These are phyloP conservation scores for Barbatosphaeria neglecta DNA, from an alignment of 495 filamentous ascomycete genomes.

Conservation along the genomic window DNA sequence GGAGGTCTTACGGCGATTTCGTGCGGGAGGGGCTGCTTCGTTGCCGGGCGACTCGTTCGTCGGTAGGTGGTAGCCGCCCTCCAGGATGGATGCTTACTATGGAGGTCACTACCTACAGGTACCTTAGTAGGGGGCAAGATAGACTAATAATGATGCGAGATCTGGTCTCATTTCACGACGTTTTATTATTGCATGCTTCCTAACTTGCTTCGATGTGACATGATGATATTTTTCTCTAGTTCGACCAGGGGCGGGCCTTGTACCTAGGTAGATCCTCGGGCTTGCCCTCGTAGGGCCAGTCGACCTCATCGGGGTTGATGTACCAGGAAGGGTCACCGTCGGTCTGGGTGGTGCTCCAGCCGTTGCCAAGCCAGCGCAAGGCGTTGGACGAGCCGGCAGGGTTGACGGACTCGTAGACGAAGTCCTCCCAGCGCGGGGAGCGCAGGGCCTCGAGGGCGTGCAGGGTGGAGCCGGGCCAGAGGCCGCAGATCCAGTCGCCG, in stretches of 20 bases:
- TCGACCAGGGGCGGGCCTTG: constrained; percentile 34
- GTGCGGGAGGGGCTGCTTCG: too few species aligned
- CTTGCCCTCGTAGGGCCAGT: constrained; percentile 22
- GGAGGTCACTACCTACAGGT: too few species aligned
- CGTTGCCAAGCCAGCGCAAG: constrained; percentile 39
- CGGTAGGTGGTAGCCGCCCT: too few species aligned
- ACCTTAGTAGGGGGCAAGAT: too few species aligned
- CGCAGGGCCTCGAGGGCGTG: constrained; percentile 32
- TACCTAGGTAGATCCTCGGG: constrained; percentile 33
- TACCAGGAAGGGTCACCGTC: constrained; percentile 38
- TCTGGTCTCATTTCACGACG: too few species aligned
- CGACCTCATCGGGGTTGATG: constrained; percentile 31
- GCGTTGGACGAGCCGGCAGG: constrained; percentile 13
- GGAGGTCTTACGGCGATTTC: too few species aligned
- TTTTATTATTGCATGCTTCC: too few species aligned
- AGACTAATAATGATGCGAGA: too few species aligned
- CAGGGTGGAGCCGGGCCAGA: constrained; percentile 33
- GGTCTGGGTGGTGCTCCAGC: constrained; percentile 33
- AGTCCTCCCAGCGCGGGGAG: constrained; percentile 34
- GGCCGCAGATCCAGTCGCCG: constrained; percentile 21
- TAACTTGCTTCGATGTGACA: too few species aligned
- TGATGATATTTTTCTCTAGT: constrained; percentile 24
- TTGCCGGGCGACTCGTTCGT: too few species aligned
- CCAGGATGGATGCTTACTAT: too few species aligned
- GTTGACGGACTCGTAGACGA: constrained; percentile 20